Evolutionary conservation across 129 eudicot species (phyloP), one percentile per base, ranked within the genome.

Genomic region (Centaurea solstitialis): DNA sequence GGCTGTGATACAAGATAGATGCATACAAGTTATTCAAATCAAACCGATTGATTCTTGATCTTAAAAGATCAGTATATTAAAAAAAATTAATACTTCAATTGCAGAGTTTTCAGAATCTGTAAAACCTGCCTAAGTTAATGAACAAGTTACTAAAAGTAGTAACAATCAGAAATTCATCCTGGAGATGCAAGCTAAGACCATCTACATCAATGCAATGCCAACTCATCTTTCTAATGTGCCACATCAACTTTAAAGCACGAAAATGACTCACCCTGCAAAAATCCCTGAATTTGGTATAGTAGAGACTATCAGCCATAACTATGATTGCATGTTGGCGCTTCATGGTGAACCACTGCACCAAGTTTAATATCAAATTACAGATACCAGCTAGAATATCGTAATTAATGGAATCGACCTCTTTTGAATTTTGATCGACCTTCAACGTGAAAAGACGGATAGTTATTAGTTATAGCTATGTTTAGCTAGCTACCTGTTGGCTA

Each of bases 291-390:
- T 90, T 87, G 15, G 82, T 28, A 76, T 92, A 92, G 82, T 92
- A 92, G 50, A 92, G 91, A 86, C 77, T 85, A 88, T 92, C 97
- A 53, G 97, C 94, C 86, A 82, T 88, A 66, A 88, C 76, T 33
- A 92, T 81, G 68, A 92, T 59, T 18, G 97, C 97, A 79, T 92
- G 97, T 75, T 92, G 90, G 65, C 97, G 94, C 85, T 90, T 92
- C 97, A 92, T 92, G 5, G 97, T 90, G 86, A 92, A 92, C 97
- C 97, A 92, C 97, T 92, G 87, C 83, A 76, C 65, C 23, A 62
- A 70, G 80, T 64, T 24, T 43, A 81, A 53, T 20, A 21, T 53
- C 66, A 80, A 26, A 26, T 26, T 26, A 26, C 30, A 26, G 37
- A 69, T 68, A 62, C 53, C 11, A n/a, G 75, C 53, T n/a, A n/a